Evolutionary conservation across 352 stramenopile genomes (phyloP), one percentile per base, ranked within the genome.

Genomic region (Albugo laibachii): DNA sequence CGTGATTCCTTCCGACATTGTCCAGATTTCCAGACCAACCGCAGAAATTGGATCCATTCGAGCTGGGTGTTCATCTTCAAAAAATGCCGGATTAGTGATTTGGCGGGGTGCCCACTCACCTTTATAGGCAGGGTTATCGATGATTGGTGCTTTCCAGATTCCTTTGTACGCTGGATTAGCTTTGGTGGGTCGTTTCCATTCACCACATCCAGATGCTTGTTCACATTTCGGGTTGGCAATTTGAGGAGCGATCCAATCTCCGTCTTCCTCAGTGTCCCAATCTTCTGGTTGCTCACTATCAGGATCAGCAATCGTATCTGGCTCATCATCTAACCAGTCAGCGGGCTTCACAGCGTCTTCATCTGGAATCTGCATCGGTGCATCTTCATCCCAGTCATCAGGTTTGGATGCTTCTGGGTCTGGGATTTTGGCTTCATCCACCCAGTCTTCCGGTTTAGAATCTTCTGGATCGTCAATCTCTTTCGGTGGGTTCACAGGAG

Each of bases 241-340:
- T 61, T 84, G 59, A n/a, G 80, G 83, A 8, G 81, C 54, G 19
- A 96, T 62, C 62, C 79, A 96, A 21, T 94, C 74, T 14, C 87
- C 87, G 35, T 97, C 85, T 41, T 94, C 70, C 47, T 94, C 82
- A 45, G 96, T 88, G 39, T 97, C 86, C 88, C 88, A 97, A 61
- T 97, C 88, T 45, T 93, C 76, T 1, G 88, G 88, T 49, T 93
- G 92, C 1, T 52, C 20, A 15, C 84, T 70, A 18, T 57, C 50
- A 12, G 84, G 78, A 45, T 96, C 86, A 39, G 73, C 49, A 24
- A 96, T 89, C 56, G 83, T 60, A 0, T 60, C 47, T 12, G 59
- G 50, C 35, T 94, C 83, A 31, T 92, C 62, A 41, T 96, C 87
- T 13, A 95, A 55, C 89, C 89, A 97, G 20, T 77, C 84, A 13